phyloP scores from a whole-genome alignment of 331 rosid species.

The Erythrophleum ivorense region DNA sequence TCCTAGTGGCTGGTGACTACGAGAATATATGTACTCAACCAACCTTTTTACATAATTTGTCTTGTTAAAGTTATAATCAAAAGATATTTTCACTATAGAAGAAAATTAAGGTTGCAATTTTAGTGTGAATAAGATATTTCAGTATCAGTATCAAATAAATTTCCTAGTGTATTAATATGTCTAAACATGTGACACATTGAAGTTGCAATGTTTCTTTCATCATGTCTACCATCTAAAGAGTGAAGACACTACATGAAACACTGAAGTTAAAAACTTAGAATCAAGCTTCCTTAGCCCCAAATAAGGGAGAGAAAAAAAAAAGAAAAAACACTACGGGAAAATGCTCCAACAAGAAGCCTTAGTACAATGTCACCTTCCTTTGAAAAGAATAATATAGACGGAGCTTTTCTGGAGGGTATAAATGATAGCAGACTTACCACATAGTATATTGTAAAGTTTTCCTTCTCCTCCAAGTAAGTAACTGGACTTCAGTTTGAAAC shows the following conservation, averaged over 20 bases:
- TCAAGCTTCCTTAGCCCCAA: slow-evolving; percentile 1
- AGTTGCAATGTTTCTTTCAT: background rate
- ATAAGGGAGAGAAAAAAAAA: background rate
- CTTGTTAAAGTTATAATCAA: background rate
- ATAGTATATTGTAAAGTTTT: slow-evolving; percentile 86
- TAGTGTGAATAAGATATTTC: background rate
- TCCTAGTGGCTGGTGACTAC: background rate
- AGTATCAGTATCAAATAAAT: background rate
- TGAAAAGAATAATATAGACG: slow-evolving; percentile 2
- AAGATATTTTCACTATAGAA: background rate
- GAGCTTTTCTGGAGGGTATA: background rate
- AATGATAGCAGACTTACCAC: slow-evolving; percentile 66
- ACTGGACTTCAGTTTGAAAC: slow-evolving; percentile 86
- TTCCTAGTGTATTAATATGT: background rate
- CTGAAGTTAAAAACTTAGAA: background rate
- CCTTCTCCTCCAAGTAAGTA: slow-evolving; percentile 99
- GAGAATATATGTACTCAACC: background rate
- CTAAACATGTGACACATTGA: background rate
- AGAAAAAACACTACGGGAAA: background rate
- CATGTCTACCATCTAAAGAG: slow-evolving; percentile 10
- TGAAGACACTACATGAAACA: slow-evolving; percentile 9
- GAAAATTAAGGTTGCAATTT: background rate
- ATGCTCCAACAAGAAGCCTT: slow-evolving; percentile 12
- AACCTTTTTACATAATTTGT: background rate
- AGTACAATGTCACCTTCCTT: slow-evolving; percentile 1